Conservation (phyloP, 202 grass and related monocot genomes). For the Panicum virgatum region DNA sequence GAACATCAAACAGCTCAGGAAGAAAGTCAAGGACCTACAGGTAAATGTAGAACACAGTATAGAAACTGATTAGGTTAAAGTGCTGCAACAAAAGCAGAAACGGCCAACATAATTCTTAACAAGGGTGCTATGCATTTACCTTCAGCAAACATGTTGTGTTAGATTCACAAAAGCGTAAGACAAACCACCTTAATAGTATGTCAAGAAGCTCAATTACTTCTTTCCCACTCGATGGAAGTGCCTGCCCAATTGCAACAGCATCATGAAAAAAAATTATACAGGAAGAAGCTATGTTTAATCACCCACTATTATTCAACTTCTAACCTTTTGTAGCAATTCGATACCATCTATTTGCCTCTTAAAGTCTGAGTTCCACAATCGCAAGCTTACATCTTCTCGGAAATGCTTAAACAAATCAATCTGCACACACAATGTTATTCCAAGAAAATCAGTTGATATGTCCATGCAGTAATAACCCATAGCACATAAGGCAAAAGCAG, state of each 20-base stretch:
- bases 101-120: background rate
- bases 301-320: conserved; percentile 20
- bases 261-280: background rate
- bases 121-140: conserved; percentile 44
- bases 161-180: conserved; percentile 96
- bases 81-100: conserved; percentile 16
- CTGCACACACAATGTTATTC: conserved; percentile 42
- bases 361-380: conserved; percentile 91
- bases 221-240: conserved; percentile 67
- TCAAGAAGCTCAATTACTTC: conserved; percentile 95
- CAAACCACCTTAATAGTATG: conserved; percentile 96
- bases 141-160: conserved; percentile 99
- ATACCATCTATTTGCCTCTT: conserved; percentile 99
- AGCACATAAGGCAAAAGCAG: background rate
- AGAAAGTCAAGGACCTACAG: conserved; percentile 97
- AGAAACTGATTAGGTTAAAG: background rate
- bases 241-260: conserved; percentile 51
- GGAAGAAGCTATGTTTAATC: background rate
- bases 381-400: conserved; percentile 91
- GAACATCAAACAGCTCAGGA: conserved; percentile 86
- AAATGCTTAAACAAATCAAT: conserved; percentile 93
- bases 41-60: conserved; percentile 19
- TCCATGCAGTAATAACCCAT: background rate
- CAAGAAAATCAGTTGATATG: background rate
- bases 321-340: conserved; percentile 94